Evolutionary conservation across 202 grass and related monocot species (phyloP), one percentile per base, ranked within the genome.

Genomic region (Tripidium arundinaceum): DNA sequence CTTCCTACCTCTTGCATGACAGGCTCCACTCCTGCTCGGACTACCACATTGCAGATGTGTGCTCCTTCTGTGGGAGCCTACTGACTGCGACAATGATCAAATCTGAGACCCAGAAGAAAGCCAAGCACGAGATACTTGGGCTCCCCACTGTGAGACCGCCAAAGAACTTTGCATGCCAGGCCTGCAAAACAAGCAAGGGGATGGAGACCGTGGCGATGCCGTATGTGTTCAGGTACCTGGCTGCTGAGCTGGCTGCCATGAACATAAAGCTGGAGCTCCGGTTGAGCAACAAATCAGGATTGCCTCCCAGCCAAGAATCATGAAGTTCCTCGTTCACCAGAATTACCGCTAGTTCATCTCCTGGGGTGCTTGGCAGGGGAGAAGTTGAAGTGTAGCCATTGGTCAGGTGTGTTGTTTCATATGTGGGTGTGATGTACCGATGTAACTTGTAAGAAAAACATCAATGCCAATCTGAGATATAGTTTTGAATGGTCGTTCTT

Each of bases 191-290:
- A 45, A 89, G 88, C 74, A 94, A 91, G 70, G 95, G 95, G 68
- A 92, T 98, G 82, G 95, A 94, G 83, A 98, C 95, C 1, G 95
- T 98, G 7, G 95, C 95, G 12, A 98, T 98, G 95, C 95, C 95
- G 7, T 89, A 91, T 18, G 94, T 98, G 33, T 93, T 92, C 83
- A 90, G 89, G 82, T 94, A 98, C 54, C 63, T 94, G 79, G 94
- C 94, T 0, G 79, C 90, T 7, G 94, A 62, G 22, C 65, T 98
- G 71, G 92, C 86, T 1, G 90, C 94, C 33, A 94, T 94, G 94
- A 94, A 93, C 85, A 86, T 98, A 87, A 94, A 93, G 72, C 47
- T 98, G 82, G 92, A 94, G 62, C 83, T 94, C 22, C 78, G 74
- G 38, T 82, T 98, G 76, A 94, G 90, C 78, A 91, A 87, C 62